A percentile compares a stretch with the other conserved stretches of the same genome.
These are phyloP conservation scores for Aschersonia sp. DNA, from an alignment of 2,329 filamentous ascomycete genomes.

Conservation along the genomic window DNA sequence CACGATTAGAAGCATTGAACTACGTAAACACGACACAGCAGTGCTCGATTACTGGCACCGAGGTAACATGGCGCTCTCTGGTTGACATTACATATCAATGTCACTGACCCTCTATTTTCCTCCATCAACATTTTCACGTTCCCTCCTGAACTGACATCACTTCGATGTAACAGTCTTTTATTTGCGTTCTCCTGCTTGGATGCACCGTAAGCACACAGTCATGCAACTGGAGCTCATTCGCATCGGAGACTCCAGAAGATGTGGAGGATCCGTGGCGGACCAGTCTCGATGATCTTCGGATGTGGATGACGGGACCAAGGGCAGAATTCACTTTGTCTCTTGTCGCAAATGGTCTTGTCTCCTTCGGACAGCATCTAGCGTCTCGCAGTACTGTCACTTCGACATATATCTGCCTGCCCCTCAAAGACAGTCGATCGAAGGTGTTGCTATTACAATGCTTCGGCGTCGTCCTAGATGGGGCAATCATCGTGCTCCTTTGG, in stretches of 20 bases:
- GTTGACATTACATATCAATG: background rate
- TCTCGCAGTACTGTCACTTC: slow-evolving; percentile 24
- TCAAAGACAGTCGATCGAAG: slow-evolving; percentile 21
- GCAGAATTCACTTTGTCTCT: slow-evolving; percentile 20
- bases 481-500: slow-evolving; percentile 33
- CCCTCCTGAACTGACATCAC: background rate
- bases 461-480: slow-evolving; percentile 30
- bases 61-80: slow-evolving; percentile 17
- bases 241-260: slow-evolving; percentile 12
- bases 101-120: background rate
- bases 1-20: slow-evolving; percentile 33
- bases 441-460: slow-evolving; percentile 26
- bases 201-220: slow-evolving; percentile 28
- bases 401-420: slow-evolving; percentile 34
- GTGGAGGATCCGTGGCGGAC: slow-evolving; percentile 33
- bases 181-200: slow-evolving; percentile 27
- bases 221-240: slow-evolving; percentile 11
- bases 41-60: slow-evolving; percentile 33
- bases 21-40: slow-evolving; percentile 31
- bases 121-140: background rate
- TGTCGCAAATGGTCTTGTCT: slow-evolving; percentile 22
- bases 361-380: slow-evolving; percentile 26
- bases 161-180: slow-evolving; percentile 22
- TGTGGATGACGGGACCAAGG: slow-evolving; percentile 30
- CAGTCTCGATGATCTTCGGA: slow-evolving; percentile 29